These are phyloP conservation scores for Microbotryum scabiosae DNA, from an alignment of 1,284 basidiomycete genomes.

Conservation along the genomic window DNA sequence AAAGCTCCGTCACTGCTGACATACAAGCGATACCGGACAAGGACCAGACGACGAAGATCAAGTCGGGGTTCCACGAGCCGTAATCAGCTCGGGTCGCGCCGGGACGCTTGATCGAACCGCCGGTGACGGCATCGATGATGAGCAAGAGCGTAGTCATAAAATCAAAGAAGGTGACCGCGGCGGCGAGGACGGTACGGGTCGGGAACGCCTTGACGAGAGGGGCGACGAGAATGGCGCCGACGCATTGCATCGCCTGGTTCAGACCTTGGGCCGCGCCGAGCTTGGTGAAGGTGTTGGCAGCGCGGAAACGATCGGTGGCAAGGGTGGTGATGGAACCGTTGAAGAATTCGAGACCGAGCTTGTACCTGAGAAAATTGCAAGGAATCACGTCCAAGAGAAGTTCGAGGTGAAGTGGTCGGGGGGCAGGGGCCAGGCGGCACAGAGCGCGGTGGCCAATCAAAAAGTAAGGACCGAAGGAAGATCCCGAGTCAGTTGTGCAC, in stretches of 20 bases:
- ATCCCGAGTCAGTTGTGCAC: too few relatives aligned
- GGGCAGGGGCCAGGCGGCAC: too few relatives aligned
- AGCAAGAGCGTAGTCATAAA: constrained; percentile 38
- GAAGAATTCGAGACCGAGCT: constrained; percentile 15
- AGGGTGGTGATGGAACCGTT: constrained; percentile 37
- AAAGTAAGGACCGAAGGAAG: too few relatives aligned
- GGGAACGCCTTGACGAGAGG: constrained; percentile 40
- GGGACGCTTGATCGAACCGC: constrained; percentile 30
- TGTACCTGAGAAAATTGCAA: constrained; percentile 19
- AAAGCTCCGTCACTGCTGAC: neutral
- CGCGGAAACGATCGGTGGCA: constrained; percentile 31
- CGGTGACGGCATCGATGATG: constrained; percentile 40
- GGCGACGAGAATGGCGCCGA: constrained; percentile 37
- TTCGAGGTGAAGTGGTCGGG: too few relatives aligned
- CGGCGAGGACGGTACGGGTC: constrained; percentile 38
- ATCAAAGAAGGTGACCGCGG: constrained; percentile 38
- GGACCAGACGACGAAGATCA: constrained; percentile 35
- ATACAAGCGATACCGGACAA: constrained; percentile 11
- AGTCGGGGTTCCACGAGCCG: constrained; percentile 38
- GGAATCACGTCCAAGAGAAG: too few relatives aligned
- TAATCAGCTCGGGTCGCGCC: constrained; percentile 27
- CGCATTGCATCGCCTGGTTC: constrained; percentile 38
- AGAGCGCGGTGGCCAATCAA: too few relatives aligned
- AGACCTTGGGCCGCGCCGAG: constrained; percentile 36
- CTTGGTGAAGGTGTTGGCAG: constrained; percentile 33